Evolutionary conservation across 169 alveolate genomes (phyloP), one percentile per base, ranked within the genome.

Genomic region (Eimeria tenella): DNA sequence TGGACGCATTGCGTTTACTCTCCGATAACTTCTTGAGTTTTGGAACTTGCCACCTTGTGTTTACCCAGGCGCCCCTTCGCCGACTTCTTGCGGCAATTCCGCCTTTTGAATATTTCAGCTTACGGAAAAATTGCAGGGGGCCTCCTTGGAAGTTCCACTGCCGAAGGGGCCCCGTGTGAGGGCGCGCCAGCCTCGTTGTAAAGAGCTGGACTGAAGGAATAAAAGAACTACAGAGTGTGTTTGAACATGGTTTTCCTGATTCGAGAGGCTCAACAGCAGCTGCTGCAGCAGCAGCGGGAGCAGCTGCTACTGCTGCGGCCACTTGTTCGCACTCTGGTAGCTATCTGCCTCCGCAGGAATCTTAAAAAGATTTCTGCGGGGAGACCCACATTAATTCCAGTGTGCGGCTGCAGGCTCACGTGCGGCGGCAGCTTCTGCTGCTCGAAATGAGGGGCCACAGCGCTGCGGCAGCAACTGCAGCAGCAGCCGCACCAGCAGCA

Each of bases 41-140:
- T n/a, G n/a, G n/a, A n/a, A n/a, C n/a, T n/a, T n/a, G n/a, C n/a
- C n/a, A n/a, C n/a, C n/a, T n/a, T n/a, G n/a, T n/a, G n/a, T n/a
- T n/a, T n/a, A n/a, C n/a, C n/a, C 91, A 83, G 98, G 75, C 92
- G 98, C 55, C 95, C 98, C 5, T 97, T 97, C 71, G 96, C 95
- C 49, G 98, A 97, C n/a, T 97, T 97, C 83, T 79, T 97, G 70
- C 96, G 95, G 91, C 98, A 97, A 94, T 97, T 87, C 95, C 96
- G 95, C 84, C 97, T 94, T 94, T 88, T 97, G n/a, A 93, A 96
- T 65, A 86, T 96, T 73, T 21, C 58, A 10, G 81, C 82, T 50
- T 10, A 84, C 15, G 31, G 42, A 31, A 9, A 53, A 9, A 49
- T 3, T 7, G 91, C 91, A 13, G n/a, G n/a, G n/a, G n/a, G n/a